Evolutionary conservation across 108 stramenopile genomes (phyloP), one percentile per base, ranked within the genome.

Genomic region (Cyclotella kingstonii): DNA sequence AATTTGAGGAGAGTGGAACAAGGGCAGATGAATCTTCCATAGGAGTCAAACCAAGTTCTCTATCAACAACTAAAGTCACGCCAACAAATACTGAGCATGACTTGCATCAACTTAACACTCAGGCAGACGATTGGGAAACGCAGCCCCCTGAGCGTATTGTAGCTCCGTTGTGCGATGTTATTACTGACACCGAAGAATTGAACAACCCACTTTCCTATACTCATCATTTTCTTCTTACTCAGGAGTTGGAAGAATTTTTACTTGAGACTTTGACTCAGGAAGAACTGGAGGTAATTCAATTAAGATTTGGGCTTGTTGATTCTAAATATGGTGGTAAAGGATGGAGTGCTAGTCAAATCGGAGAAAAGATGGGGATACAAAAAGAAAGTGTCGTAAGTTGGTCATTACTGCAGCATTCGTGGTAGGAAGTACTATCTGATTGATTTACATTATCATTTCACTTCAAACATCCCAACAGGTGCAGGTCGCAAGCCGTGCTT

Each of bases 221-320:
- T 11, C 73, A 77, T 44, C 68, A 82, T 66, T 77, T 73, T 31
- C 50, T 56, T 11, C 62, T 77, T 29, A 76, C 76, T 60, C 64
- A 66, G 27, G 53, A 54, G 41, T 47, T 85, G 29, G 64, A 77
- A 31, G 66, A 77, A 29, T 85, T 85, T 47, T 49, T 85, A n/a
- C 42, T 49, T 1, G 66, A 63, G 17, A 79, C 74, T 2, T 63
- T 85, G 51, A 63, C 54, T 8, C 61, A 56, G 17, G 41, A 54
- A 12, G 84, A 85, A 34, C 43, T 65, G 21, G 54, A 73, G 53
- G 66, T 81, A 29, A 80, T 85, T 63, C 84, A 76, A 53, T 63
- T 82, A 68, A 44, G 74, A 53, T 85, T 76, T 66, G 84, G 84
- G 4, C 44, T 85, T 52, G 78, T 76, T 10, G 78, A 71, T 44